Conservation (phyloP, 352 stramenopile species). For the Globisporangium sylvaticum region DNA sequence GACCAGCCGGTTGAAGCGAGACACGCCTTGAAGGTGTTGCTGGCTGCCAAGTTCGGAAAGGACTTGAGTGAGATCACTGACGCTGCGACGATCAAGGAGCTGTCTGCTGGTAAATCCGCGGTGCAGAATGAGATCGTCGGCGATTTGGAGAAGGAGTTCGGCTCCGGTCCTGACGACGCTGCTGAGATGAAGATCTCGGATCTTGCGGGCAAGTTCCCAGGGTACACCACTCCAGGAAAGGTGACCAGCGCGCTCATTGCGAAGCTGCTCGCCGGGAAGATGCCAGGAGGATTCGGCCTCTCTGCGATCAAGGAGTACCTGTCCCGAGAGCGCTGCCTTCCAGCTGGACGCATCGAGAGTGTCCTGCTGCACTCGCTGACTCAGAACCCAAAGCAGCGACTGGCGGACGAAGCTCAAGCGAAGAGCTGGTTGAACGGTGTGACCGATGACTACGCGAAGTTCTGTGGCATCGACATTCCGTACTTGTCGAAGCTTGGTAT, state of each 20-base stretch:
- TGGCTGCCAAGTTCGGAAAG: conserved; percentile 78
- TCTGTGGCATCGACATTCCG: conserved; percentile 55
- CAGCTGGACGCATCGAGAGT: conserved; percentile 65
- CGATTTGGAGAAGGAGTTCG: conserved; percentile 86
- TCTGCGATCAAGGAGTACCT: conserved; percentile 74
- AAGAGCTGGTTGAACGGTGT: conserved; percentile 81
- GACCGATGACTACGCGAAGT: conserved; percentile 70
- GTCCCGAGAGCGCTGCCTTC: conserved; percentile 67
- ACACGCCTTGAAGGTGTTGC: conserved; percentile 72
- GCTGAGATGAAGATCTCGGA: conserved; percentile 75
- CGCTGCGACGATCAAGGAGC: conserved; percentile 69
- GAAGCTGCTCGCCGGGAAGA: conserved; percentile 76
- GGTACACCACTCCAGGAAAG: conserved; percentile 73
- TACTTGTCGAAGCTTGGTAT: conserved; percentile 37
- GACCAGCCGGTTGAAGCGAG: conserved; percentile 66
- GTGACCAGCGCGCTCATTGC: conserved; percentile 68
- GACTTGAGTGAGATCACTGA: conserved; percentile 58
- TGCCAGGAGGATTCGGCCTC: conserved; percentile 80
- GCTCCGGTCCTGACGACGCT: conserved; percentile 64
- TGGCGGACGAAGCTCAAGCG: conserved; percentile 55
- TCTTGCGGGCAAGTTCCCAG: conserved; percentile 59
- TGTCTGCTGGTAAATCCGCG: conserved; percentile 76
- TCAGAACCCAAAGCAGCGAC: conserved; percentile 66
- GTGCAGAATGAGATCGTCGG: conserved; percentile 89
- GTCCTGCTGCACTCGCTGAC: conserved; percentile 72